These are phyloP conservation scores for Penicillium expansum DNA, from an alignment of 2,329 filamentous ascomycete genomes.

Conservation along the genomic window DNA sequence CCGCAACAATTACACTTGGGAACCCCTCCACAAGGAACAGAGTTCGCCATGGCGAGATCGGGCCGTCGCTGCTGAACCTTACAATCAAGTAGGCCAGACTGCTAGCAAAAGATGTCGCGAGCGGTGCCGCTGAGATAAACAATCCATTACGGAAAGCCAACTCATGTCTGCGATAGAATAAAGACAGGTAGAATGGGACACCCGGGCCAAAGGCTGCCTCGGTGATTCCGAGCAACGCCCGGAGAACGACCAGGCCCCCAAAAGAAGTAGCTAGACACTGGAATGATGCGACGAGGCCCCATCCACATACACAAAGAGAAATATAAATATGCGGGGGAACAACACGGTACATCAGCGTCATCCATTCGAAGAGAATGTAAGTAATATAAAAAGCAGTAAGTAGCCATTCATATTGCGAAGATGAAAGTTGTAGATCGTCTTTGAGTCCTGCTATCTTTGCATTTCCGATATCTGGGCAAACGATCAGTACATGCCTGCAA, in stretches of 20 bases:
- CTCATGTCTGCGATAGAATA: conserved; percentile 66
- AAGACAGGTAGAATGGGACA: conserved; percentile 62
- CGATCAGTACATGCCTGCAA: conserved; percentile 10
- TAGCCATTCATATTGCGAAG: conserved; percentile 60
- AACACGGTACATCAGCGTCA: conserved; percentile 61
- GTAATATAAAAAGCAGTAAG: conserved; percentile 63
- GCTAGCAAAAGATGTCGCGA: conserved; percentile 68
- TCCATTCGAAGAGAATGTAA: conserved; percentile 65
- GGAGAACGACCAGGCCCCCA: conserved; percentile 49
- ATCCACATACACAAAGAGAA: conserved; percentile 62
- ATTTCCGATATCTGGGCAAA: conserved; percentile 55
- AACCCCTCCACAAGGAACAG: conserved; percentile 84
- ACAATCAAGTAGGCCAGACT: conserved; percentile 75
- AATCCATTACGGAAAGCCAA: conserved; percentile 81
- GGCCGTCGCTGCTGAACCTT: conserved; percentile 60
- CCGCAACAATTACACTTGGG: conserved; percentile 72
- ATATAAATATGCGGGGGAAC: conserved; percentile 63
- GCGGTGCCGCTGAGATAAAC: conserved; percentile 72
- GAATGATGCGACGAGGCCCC: conserved; percentile 75
- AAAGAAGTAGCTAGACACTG: conserved; percentile 68
- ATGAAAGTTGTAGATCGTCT: conserved; percentile 54
- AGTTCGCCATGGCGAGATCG: conserved; percentile 80
- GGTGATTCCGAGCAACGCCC: conserved; percentile 51
- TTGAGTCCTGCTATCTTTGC: conserved; percentile 60
- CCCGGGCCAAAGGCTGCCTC: conserved; percentile 64